These are phyloP conservation scores for Microbotryomycetes sp. DNA, from an alignment of 1,284 basidiomycete genomes.

Conservation along the genomic window DNA sequence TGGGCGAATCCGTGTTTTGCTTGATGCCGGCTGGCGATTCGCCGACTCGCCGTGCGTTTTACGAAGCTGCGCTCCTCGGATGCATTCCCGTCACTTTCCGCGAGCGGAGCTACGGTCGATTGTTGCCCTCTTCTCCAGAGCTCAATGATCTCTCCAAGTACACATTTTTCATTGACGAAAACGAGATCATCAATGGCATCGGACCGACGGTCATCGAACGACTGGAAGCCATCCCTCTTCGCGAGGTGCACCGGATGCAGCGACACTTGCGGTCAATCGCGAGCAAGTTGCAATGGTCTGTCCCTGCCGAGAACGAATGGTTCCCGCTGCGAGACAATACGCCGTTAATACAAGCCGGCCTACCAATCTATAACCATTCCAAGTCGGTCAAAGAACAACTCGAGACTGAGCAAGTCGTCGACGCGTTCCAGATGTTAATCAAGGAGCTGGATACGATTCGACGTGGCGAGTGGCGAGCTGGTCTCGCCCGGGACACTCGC, in stretches of 20 bases:
- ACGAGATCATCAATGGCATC: constrained; percentile 16
- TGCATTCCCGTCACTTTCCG: constrained; percentile 33
- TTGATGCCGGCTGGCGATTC: constrained; percentile 29
- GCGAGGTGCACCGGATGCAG: constrained; percentile 20
- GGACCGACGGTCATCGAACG: constrained; percentile 19
- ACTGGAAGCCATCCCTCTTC: constrained; percentile 11
- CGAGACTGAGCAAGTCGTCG: constrained; percentile 2
- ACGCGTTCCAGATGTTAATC: constrained; percentile 24
- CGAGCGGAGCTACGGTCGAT: constrained; percentile 24
- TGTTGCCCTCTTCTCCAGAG: constrained; percentile 26
- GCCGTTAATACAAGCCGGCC: neutral
- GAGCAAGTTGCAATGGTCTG: constrained; percentile 16
- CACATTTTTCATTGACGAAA: constrained; percentile 28
- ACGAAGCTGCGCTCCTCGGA: constrained; percentile 29
- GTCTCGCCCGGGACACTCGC: constrained; percentile 15
- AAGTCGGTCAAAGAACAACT: neutral
- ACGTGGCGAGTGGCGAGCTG: constrained; percentile 17
- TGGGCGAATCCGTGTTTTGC: constrained; percentile 24
- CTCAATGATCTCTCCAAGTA: constrained; percentile 26
- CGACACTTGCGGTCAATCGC: constrained; percentile 19
- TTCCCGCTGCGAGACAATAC: neutral
- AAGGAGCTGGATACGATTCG: constrained; percentile 23
- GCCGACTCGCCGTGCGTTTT: constrained; percentile 27
- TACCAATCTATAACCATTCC: constrained; percentile 7
- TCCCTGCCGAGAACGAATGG: constrained; percentile 15